Base-by-base conservation (phyloP, 176 grass and related monocot species). In the Oropetium thomaeum region DNA sequence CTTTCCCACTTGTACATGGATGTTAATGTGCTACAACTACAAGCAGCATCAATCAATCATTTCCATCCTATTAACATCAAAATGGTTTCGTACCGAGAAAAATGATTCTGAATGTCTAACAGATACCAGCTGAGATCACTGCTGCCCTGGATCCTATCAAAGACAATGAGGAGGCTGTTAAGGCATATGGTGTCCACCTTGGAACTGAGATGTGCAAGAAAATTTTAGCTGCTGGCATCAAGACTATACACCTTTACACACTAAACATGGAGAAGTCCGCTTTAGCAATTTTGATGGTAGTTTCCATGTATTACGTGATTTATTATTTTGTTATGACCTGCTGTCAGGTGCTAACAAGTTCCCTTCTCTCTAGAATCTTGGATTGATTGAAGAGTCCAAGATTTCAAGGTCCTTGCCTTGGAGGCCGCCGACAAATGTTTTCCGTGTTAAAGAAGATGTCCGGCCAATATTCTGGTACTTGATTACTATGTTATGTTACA, bases 181-280 rank as follows among this genome's bases (percentile, higher is more conserved):
- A 76, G 73, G 71, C 79, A 79, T 96, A 96, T 77, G 92, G 92
- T 80, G 61, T 96, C 62, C 86, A 96, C 78, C 83, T 92, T 28
- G 92, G 92, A 20, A 92, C 89, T 34, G 92, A 96, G 82, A 96
- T 89, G 92, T 96, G 92, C 88, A 96, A 89, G 80, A 96, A 87
- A 81, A 92, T 96, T 69, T 82, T 96, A 73, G 89, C 92, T 76
- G 84, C 2, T 44, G 92, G 92, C 68, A 96, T 96, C 53, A 96
- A 92, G 66, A 96, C 83, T 43, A 53, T 96, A 89, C 92, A 96
- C 79, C 86, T 96, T 45, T 96, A 96, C 68, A 96, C 92, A 40
- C 69, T 92, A 57, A 96, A 96, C 68, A 89, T 96, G 92, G 92
- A 96, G 26, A 96, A 96, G 27, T 80, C 92, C 32, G 92, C 92